phyloP scores from a whole-genome alignment of 768 basidiomycete genomes.

The Multifurca ochricompacta region DNA sequence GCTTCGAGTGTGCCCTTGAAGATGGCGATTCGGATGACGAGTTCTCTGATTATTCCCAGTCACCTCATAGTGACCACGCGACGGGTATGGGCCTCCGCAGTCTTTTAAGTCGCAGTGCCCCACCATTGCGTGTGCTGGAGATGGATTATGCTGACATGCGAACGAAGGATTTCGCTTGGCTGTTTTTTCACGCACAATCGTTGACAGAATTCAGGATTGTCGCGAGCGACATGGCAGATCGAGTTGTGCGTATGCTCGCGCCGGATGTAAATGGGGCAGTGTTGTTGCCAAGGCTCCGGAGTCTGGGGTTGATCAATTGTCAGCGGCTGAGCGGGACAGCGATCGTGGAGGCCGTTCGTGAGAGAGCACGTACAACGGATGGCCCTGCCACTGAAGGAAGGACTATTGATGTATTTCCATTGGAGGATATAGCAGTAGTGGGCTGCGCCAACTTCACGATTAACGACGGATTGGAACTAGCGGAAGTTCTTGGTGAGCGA shows the following conservation, averaged over 20 bases:
- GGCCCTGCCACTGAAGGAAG: conserved; percentile 17
- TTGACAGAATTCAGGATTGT: conserved; percentile 65
- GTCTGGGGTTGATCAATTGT: conserved; percentile 51
- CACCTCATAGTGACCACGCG: conserved; percentile 66
- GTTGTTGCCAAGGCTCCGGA: conserved; percentile 47
- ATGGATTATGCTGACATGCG: conserved; percentile 83
- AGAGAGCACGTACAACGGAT: conserved; percentile 39
- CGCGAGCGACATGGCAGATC: conserved; percentile 76
- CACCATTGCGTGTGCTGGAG: conserved; percentile 56
- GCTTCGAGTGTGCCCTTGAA: conserved; percentile 30
- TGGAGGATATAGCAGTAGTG: conserved; percentile 27
- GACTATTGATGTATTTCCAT: conserved; percentile 13
- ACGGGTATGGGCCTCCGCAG: conserved; percentile 74
- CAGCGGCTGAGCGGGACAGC: conserved; percentile 54
- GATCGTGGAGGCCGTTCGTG: conserved; percentile 43
- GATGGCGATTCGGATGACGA: conserved; percentile 71
- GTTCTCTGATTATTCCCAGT: conserved; percentile 66
- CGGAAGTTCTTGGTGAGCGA: conserved; percentile 24
- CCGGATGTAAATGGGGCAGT: conserved; percentile 33
- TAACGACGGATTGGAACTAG: conserved; percentile 24
- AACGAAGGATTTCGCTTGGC: conserved; percentile 69
- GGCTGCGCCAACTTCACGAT: conserved; percentile 26
- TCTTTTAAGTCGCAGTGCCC: conserved; percentile 51
- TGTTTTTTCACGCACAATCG: conserved; percentile 46
- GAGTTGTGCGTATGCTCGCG: conserved; percentile 51